phyloP scores from a whole-genome alignment of 2,329 filamentous ascomycete genomes.

The Ceratocystis ficicola region DNA sequence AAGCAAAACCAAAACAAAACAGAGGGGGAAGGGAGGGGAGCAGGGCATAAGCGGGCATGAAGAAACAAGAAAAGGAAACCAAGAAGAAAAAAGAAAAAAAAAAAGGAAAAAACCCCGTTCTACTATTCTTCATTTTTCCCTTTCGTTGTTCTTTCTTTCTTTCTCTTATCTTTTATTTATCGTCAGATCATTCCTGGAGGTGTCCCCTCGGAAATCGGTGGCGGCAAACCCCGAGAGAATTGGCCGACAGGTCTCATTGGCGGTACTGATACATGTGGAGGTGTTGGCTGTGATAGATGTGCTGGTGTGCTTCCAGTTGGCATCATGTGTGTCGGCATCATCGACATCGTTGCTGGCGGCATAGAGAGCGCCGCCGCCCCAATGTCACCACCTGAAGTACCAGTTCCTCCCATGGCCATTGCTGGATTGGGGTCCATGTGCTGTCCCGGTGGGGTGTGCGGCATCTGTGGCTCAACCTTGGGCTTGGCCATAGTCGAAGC shows the following conservation, averaged over 20 bases:
- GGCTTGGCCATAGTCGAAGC: conserved; percentile 37
- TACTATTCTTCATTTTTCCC: neutral
- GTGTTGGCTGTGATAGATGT: conserved; percentile 1
- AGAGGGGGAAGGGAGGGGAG: too few species aligned
- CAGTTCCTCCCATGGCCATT: neutral
- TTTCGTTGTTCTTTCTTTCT: neutral
- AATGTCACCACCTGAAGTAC: conserved; percentile 21
- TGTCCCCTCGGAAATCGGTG: conserved; percentile 14
- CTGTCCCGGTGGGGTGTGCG: conserved; percentile 31
- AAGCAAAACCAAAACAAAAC: conserved; percentile 12
- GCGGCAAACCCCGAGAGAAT: conserved; percentile 14
- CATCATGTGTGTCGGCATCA: conserved; percentile 26
- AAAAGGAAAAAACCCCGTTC: neutral
- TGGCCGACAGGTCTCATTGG: conserved; percentile 24
- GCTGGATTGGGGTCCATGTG: conserved; percentile 29
- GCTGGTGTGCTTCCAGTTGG: conserved; percentile 19
- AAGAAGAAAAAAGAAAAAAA: neutral
- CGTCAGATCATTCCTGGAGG: conserved; percentile 19
- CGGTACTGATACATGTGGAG: conserved; percentile 22
- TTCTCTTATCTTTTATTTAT: neutral
- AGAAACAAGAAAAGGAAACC: conserved; percentile 16
- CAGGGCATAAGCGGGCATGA: neutral
- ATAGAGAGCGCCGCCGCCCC: conserved; percentile 23
- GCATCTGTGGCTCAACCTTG: conserved; percentile 31
- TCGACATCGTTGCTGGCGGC: conserved; percentile 23